phyloP scores from a whole-genome alignment of 768 basidiomycete genomes.

The Serendipita sp. region DNA sequence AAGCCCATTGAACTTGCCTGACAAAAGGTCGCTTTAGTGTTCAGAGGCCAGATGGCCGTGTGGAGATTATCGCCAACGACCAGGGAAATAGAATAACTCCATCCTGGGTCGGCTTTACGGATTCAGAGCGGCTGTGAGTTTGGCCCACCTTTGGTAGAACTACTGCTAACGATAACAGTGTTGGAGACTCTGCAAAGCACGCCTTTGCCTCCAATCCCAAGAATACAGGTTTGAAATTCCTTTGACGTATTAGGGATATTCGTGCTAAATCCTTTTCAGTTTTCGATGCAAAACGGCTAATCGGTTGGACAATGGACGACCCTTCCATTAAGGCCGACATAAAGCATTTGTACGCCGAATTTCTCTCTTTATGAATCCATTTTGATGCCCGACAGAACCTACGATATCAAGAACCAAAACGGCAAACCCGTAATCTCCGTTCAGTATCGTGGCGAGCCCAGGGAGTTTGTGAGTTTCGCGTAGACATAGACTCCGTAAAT shows the following conservation, averaged over 20 bases:
- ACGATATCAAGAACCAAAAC: constrained; percentile 19
- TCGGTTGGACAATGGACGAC: constrained; percentile 31
- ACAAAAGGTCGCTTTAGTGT: constrained; percentile 24
- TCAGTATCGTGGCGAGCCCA: constrained; percentile 29
- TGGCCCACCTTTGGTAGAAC: not conserved
- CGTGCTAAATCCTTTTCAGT: constrained; percentile 7
- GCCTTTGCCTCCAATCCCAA: constrained; percentile 7
- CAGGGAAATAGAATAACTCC: constrained; percentile 50
- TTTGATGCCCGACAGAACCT: constrained; percentile 18
- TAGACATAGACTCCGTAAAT: not conserved
- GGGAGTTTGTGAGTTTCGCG: constrained; percentile 24
- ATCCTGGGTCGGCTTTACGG: constrained; percentile 45
- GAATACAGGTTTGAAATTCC: not conserved
- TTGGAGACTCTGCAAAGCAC: constrained; percentile 31
- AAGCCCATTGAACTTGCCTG: constrained; percentile 27
- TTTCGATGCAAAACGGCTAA: constrained; percentile 36
- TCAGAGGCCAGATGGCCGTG: constrained; percentile 35
- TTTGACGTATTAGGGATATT: not conserved
- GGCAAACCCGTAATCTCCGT: constrained; percentile 37
- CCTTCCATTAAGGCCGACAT: constrained; percentile 30
- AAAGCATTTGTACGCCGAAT: constrained; percentile 25
- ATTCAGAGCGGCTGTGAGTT: constrained; percentile 36
- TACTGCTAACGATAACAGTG: constrained; percentile 8
- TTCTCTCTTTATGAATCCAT: not conserved
- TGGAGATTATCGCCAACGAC: constrained; percentile 42